Conservation (phyloP, 2,329 filamentous ascomycete genomes). For the Nemania abortiva region DNA sequence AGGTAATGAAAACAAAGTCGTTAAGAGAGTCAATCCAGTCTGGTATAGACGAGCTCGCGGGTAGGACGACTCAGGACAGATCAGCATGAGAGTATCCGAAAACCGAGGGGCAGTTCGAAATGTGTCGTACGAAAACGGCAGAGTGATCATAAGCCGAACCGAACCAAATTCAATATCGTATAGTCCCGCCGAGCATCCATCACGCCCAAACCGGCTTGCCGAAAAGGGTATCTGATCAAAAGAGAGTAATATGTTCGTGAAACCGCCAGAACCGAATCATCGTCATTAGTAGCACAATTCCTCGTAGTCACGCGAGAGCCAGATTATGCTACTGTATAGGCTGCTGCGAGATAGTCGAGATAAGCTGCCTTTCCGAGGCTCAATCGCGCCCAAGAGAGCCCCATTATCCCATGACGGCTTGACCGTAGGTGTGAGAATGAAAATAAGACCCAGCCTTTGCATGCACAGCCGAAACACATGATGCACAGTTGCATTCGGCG, state of each 20-base stretch:
- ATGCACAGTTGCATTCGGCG: constrained; percentile 63
- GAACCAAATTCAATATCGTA: constrained; percentile 6
- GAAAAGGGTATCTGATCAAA: constrained; percentile 51
- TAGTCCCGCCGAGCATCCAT: constrained; percentile 29
- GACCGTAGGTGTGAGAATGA: constrained; percentile 62
- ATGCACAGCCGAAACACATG: constrained; percentile 58
- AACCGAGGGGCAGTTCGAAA: neutral
- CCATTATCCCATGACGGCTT: constrained; percentile 66
- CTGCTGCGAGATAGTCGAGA: neutral
- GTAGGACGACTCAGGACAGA: neutral
- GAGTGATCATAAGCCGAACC: neutral
- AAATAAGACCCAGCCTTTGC: constrained; percentile 63
- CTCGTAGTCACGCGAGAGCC: constrained; percentile 26
- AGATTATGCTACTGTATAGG: constrained; percentile 7
- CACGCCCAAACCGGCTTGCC: constrained; percentile 36
- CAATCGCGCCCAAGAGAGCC: neutral
- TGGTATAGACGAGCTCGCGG: constrained; percentile 3
- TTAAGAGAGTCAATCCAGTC: constrained; percentile 19
- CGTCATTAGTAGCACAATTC: constrained; percentile 40
- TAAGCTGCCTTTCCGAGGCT: constrained; percentile 12
- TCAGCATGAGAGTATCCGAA: neutral
- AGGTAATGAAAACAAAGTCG: constrained; percentile 41
- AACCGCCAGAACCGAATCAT: constrained; percentile 45
- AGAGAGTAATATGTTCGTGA: constrained; percentile 49
- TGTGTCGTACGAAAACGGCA: neutral